Base-by-base conservation (phyloP, 2,329 filamentous ascomycete species). In the Monilinia vaccinii-corymbosi region DNA sequence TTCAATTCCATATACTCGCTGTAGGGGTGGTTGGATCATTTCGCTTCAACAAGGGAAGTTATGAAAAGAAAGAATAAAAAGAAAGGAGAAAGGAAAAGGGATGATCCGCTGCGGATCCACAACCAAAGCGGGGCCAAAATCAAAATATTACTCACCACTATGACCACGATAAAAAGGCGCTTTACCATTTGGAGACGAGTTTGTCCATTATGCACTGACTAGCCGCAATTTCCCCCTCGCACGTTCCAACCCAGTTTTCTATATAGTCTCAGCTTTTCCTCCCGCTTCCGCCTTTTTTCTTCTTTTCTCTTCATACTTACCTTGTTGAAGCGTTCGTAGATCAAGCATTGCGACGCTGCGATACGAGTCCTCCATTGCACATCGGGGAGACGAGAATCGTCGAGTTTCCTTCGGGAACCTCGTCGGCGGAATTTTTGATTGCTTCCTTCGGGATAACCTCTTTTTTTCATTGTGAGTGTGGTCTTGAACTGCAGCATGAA, bases 321-420 rank as follows among this genome's bases (percentile, higher is more conserved):
- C 71, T 73, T 73, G 60, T 70, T 65, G 60, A 60, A 63, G 61
- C 49, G 14, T 53, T 34, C 49, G 46, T 51, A 58, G 71, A 64
- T 73, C 72, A 73, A 62, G 68, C 65, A 69, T 70, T 63, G 56
- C 21, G 11, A 56, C 58, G 38, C 31, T 60, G 66, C 66, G 60
- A 60, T 67, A 70, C 67, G 73, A 78, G 75, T 75, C 77, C 79
- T 80, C 76, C 79, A 81, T 81, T 81, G 79, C 79, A 81, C 78
- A 80, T 68, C 78, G 78, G 74, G 78, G 78, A 69, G 77, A 75
- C 76, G 73, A 76, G 69, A 69, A 64, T 66, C 60, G 69, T 72
- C 66, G 61, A 69, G 63, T 70, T 66, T 69, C 65, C 70, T 70
- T 71, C 69, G 70, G 71, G 67, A 64, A 67, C 68, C 62, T 69